A percentile compares a stretch with the other conserved stretches of the same genome.
Conservation (phyloP, 2,329 filamentous ascomycete genomes). For the Zelopaecilomyces penicillatus region DNA sequence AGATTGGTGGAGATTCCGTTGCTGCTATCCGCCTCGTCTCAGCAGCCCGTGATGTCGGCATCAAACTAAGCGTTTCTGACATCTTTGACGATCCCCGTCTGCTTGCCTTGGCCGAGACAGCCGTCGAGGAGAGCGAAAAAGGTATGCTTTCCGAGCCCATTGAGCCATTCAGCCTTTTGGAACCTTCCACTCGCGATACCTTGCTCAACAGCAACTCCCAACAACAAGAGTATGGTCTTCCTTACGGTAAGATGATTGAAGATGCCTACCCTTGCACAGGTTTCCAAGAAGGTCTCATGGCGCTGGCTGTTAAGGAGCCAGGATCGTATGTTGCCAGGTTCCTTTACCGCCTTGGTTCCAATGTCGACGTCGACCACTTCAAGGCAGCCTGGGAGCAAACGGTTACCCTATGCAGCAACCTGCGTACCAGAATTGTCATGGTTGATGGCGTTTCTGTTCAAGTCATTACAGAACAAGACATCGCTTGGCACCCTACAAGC, state of each 20-base stretch:
- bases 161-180: no score
- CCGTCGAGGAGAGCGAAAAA: no score
- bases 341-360: conserved; percentile 12
- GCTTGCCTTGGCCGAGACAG: no score
- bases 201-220: no score
- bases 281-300: conserved; percentile 31
- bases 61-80: conserved; percentile 5
- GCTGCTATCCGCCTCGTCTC: conserved; percentile 35
- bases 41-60: conserved; percentile 18
- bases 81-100: conserved; percentile 4
- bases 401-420: conserved; percentile 2
- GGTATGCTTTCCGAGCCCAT: no score
- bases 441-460: conserved; percentile 6
- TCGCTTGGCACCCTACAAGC: conserved; percentile 1
- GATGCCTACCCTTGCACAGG: conserved; percentile 31
- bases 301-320: conserved; percentile 20
- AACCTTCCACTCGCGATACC: no score
- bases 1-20: conserved; percentile 36
- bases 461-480: conserved; percentile 4
- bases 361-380: conserved; percentile 17
- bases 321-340: conserved; percentile 28
- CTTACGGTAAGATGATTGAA: conserved; percentile 8
- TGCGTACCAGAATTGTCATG: conserved; percentile 11
- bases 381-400: conserved; percentile 19
- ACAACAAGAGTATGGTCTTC: no score